A percentile compares a stretch with the other conserved stretches of the same genome.
Conservation (phyloP, 495 filamentous ascomycete genomes). For the Aspergillus mulundensis region DNA sequence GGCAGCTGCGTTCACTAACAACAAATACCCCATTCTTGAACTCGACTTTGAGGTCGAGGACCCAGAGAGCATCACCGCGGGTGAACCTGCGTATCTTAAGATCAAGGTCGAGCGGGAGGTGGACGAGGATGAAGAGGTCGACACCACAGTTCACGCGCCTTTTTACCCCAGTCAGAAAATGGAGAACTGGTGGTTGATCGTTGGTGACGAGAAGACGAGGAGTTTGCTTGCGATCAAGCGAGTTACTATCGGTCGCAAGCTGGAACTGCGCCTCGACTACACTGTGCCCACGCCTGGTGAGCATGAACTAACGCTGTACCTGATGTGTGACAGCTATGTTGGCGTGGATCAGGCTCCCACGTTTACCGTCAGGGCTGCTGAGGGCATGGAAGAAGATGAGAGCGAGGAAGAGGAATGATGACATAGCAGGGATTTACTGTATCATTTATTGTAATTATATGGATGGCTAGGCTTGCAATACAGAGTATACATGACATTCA, state of each 20-base stretch:
- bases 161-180: conserved; percentile 92
- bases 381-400: conserved; percentile 94
- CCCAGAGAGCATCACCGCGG: conserved; percentile 69
- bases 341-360: conserved; percentile 94
- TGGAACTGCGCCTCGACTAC: conserved; percentile 82
- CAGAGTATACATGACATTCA: background rate
- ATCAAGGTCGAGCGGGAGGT: conserved; percentile 84
- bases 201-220: conserved; percentile 82
- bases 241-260: conserved; percentile 73
- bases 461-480: conserved; percentile 5
- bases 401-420: conserved; percentile 66
- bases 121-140: conserved; percentile 68
- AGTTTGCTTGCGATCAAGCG: conserved; percentile 89
- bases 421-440: conserved; percentile 9
- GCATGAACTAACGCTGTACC: conserved; percentile 83
- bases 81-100: conserved; percentile 77
- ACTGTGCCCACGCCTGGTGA: conserved; percentile 79
- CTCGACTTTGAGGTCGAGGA: conserved; percentile 85
- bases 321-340: conserved; percentile 98
- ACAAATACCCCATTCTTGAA: conserved; percentile 90
- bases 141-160: conserved; percentile 86
- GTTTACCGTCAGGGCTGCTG: conserved; percentile 78
- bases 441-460: conserved; percentile 23
- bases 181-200: conserved; percentile 97
- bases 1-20: conserved; percentile 94